Evolutionary conservation across 2,329 filamentous ascomycete species (phyloP).

Genomic region (Alternaria infectoria): DNA sequence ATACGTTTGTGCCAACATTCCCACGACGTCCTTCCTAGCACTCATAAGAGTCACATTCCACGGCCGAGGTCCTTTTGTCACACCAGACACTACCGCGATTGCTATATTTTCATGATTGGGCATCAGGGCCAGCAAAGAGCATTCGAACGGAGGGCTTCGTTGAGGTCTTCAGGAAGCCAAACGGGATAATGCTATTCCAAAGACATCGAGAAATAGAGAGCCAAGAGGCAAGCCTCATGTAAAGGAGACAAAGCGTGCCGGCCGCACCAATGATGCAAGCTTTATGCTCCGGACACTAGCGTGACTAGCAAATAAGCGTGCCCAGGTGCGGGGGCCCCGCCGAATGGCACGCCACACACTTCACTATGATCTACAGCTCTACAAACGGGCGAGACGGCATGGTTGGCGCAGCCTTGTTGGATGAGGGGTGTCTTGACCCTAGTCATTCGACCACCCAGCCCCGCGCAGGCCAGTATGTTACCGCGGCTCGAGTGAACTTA

Average conservation of each 20-base stretch:
- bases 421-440: not conserved
- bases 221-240: not conserved
- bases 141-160: not conserved
- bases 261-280: not conserved
- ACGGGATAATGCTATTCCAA: not conserved
- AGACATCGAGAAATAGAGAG: not conserved
- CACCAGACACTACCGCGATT: not conserved
- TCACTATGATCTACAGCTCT: constrained; percentile 3
- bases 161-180: not conserved
- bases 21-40: not conserved
- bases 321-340: constrained; percentile 14
- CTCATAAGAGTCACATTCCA: not conserved
- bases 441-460: constrained; percentile 1
- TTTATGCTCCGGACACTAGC: constrained; percentile 1
- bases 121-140: not conserved
- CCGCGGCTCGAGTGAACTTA: constrained; percentile 16
- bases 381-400: constrained; percentile 1
- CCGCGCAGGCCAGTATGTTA: constrained; percentile 2
- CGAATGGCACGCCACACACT: constrained; percentile 4
- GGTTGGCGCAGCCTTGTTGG: not conserved
- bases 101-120: not conserved
- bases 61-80: not conserved
- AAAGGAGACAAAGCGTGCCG: not conserved
- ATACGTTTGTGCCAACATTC: not conserved
- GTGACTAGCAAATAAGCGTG: not conserved